Evolutionary conservation across 1,284 basidiomycete genomes (phyloP), one percentile per base, ranked within the genome.

Genomic region (Microbotryum saponariae): DNA sequence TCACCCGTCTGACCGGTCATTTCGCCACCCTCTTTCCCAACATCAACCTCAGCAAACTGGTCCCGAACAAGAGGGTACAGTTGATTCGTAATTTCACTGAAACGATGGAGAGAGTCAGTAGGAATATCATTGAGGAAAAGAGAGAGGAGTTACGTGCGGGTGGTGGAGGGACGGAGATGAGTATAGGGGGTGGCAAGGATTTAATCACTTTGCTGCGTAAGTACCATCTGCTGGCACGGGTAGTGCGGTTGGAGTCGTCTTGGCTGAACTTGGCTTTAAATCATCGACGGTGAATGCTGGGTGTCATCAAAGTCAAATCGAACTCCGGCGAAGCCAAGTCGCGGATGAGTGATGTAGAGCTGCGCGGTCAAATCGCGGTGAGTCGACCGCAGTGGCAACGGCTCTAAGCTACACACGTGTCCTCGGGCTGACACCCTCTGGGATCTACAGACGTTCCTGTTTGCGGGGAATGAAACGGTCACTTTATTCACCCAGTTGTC

Each of bases 401-500:
- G 21, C 16, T 25, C 5, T 6, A 2, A 3, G 8, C 6, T 12
- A 8, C 18, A 2, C 7, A 23, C 6, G 23, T 9, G 6, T 21
- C 37, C 37, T 16, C 12, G 4, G 16, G 37, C 12, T 18, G 37
- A 42, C 37, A 3, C 3, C 18, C 37, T 42, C 6, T 6, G 14
- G 37, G 37, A 16, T 42, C 21, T 20, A 9, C 56, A 67, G 60
- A 62, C 62, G 2, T 65, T 65, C 54, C 53, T 65, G 70, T 70
- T 76, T 61, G 74, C 73, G 18, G 88, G 88, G 0, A 85, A 89
- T 73, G 88, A 90, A 73, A 90, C 89, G 0, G n/a, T 54, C 2
- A 25, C 52, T 31, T 54, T 1, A 21, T 46, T 8, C 12, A 3
- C 4, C 14, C 33, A 23, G 16, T 14, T 29, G 1, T 14, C 12